Evolutionary conservation across 352 stramenopile genomes (phyloP).

Genomic region (Aphanomyces euteiches): DNA sequence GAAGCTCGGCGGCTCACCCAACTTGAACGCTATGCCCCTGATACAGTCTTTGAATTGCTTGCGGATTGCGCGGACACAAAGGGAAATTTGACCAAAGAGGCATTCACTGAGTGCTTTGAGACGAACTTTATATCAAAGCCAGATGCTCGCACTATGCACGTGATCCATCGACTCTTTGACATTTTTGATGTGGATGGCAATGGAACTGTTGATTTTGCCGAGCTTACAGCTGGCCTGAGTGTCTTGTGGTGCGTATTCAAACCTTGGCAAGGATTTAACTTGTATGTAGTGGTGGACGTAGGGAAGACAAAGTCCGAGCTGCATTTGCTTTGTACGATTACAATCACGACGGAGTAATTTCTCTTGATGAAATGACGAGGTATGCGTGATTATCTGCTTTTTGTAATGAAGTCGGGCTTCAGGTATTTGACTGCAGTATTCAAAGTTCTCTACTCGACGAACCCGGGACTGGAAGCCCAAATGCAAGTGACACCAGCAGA

Average conservation of each 20-base stretch:
- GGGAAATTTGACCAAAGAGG: slow-evolving; percentile 28
- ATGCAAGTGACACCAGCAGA: slow-evolving; percentile 30
- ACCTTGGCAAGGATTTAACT: not conserved
- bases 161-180: slow-evolving; percentile 31
- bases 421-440: slow-evolving; percentile 35
- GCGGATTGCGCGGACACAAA: slow-evolving; percentile 27
- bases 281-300: slow-evolving; percentile 5
- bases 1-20: slow-evolving; percentile 22
- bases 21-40: slow-evolving; percentile 27
- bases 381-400: slow-evolving; percentile 13
- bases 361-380: slow-evolving; percentile 35
- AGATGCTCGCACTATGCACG: slow-evolving; percentile 8
- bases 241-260: slow-evolving; percentile 21
- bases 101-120: slow-evolving; percentile 31
- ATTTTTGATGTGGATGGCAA: slow-evolving; percentile 37
- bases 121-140: slow-evolving; percentile 22
- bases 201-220: slow-evolving; percentile 34
- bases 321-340: slow-evolving; percentile 37
- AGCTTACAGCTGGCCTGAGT: slow-evolving; percentile 32
- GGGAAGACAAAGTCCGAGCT: slow-evolving; percentile 33
- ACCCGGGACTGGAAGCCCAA: slow-evolving; percentile 15
- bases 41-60: slow-evolving; percentile 34
- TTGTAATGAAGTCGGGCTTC: not conserved
- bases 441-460: slow-evolving; percentile 30
- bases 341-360: slow-evolving; percentile 39